Conservation (phyloP, 129 eudicot genomes). For the Saposhnikovia divaricata region DNA sequence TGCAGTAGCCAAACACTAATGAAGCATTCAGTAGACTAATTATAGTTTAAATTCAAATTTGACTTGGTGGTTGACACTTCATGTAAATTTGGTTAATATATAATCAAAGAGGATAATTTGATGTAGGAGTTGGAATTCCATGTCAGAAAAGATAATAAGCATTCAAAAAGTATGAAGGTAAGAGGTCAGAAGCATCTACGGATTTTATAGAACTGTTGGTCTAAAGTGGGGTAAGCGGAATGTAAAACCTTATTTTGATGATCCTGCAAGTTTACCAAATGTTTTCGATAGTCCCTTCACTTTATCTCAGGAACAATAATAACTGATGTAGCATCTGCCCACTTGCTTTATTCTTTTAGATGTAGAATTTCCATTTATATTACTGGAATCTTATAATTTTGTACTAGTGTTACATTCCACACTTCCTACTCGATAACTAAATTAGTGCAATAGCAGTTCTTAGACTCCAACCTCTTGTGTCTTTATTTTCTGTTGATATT, state of each 20-base stretch:
- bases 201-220: background rate
- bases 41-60: background rate
- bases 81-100: background rate
- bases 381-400: background rate
- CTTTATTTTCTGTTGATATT: background rate
- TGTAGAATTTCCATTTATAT: background rate
- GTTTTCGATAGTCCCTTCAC: background rate
- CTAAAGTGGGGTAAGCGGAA: background rate
- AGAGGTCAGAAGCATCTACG: background rate
- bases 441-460: background rate
- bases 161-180: background rate
- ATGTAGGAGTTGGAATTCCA: background rate
- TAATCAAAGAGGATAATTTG: background rate
- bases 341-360: background rate
- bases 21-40: no score
- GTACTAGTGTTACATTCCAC: background rate
- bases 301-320: background rate
- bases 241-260: background rate
- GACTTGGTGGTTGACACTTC: background rate
- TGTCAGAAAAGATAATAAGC: background rate
- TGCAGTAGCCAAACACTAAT: no score
- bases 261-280: background rate
- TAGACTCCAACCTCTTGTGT: background rate
- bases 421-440: background rate
- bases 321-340: background rate